A percentile compares a stretch with the other conserved stretches of the same genome.
phyloP scores from a whole-genome alignment of 192 early-diverging fungal species.

The Coemansia sp. region DNA sequence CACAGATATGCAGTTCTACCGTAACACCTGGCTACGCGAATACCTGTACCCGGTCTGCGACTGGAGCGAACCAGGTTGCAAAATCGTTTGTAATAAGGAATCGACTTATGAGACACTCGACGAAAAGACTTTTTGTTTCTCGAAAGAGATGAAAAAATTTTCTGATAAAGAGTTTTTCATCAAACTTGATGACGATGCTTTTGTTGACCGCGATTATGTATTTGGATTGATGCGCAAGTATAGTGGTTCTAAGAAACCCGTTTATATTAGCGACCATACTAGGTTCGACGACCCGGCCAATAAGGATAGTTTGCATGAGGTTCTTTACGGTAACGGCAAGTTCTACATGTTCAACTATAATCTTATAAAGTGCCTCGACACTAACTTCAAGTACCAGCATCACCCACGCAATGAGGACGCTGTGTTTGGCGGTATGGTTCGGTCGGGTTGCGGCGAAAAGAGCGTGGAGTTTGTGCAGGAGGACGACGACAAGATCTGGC shows the following conservation, averaged over 20 bases:
- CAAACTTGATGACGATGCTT: conserved; percentile 48
- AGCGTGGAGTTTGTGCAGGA: conserved; percentile 34
- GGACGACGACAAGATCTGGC: conserved; percentile 48
- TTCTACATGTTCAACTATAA: conserved; percentile 54
- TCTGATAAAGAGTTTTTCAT: conserved; percentile 43
- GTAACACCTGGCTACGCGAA: conserved; percentile 46
- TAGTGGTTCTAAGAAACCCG: conserved; percentile 16
- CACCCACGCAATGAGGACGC: conserved; percentile 35
- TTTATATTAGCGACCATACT: conserved; percentile 52
- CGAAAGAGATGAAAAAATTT: conserved; percentile 23
- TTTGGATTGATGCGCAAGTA: conserved; percentile 19
- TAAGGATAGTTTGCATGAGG: conserved; percentile 15
- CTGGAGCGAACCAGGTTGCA: conserved; percentile 36
- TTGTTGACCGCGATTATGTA: conserved; percentile 48
- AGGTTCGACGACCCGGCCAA: conserved; percentile 13
- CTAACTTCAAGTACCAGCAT: conserved; percentile 22
- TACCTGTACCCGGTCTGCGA: conserved; percentile 52
- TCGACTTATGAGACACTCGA: conserved; percentile 40
- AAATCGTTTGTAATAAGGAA: conserved; percentile 41
- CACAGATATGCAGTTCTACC: conserved; percentile 53
- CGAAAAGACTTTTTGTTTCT: conserved; percentile 40
- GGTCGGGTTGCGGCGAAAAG: conserved; percentile 36
- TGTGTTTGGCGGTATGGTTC: conserved; percentile 55
- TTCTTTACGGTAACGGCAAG: conserved; percentile 47
- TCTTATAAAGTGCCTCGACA: conserved; percentile 32